Percentiles rank a stretch among this genome's conserved stretches.
These are phyloP conservation scores for Graphiopsis chlorocephala DNA, from an alignment of 2,329 filamentous ascomycete species.

Conservation along the genomic window DNA sequence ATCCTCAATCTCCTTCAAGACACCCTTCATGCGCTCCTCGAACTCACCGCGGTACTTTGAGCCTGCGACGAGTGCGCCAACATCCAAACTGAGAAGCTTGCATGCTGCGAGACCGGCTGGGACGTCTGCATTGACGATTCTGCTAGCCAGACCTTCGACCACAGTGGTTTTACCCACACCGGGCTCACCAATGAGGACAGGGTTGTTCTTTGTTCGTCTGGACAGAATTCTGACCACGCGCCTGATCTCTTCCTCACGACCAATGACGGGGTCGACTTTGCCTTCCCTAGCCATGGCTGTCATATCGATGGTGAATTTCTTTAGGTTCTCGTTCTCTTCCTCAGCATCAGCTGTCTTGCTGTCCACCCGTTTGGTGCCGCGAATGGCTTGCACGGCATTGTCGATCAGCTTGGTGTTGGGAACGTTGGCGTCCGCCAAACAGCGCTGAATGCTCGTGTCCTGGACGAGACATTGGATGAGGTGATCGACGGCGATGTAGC, in stretches of 20 bases:
- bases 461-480: slow-evolving; percentile 78
- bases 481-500: slow-evolving; percentile 91
- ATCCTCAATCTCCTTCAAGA: slow-evolving; percentile 92
- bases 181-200: slow-evolving; percentile 93
- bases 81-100: slow-evolving; percentile 90
- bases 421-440: slow-evolving; percentile 81
- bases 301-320: slow-evolving; percentile 99
- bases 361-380: slow-evolving; percentile 89
- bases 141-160: slow-evolving; percentile 89
- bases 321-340: slow-evolving; percentile 88
- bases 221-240: slow-evolving; percentile 89
- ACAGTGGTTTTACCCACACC: slow-evolving; percentile 99
- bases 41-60: slow-evolving; percentile 99
- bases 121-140: slow-evolving; percentile 95
- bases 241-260: slow-evolving; percentile 91
- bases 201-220: slow-evolving; percentile 96
- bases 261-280: slow-evolving; percentile 97
- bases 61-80: slow-evolving; percentile 89
- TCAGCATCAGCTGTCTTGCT: slow-evolving; percentile 94
- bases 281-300: slow-evolving; percentile 93
- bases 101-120: slow-evolving; percentile 92
- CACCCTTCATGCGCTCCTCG: slow-evolving; percentile 98
- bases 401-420: slow-evolving; percentile 89
- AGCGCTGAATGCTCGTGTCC: slow-evolving; percentile 69
- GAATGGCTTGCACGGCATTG: slow-evolving; percentile 84